These are phyloP conservation scores for Suillus cothurnatus DNA, from an alignment of 768 basidiomycete species.

Conservation along the genomic window DNA sequence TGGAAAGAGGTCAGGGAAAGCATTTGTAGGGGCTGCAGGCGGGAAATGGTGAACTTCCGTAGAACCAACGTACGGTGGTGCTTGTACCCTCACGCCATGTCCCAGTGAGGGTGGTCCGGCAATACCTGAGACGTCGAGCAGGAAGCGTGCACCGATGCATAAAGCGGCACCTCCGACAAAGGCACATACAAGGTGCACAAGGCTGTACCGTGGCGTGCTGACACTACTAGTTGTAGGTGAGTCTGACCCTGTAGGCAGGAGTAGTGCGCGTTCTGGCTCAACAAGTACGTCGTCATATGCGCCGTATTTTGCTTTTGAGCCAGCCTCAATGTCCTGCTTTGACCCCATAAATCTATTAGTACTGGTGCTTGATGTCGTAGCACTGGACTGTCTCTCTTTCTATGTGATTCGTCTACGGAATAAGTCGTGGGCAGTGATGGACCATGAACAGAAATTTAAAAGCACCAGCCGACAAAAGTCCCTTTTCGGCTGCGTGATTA, in stretches of 20 bases:
- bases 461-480: not conserved
- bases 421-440: not conserved
- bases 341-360: not conserved
- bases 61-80: constrained; percentile 72
- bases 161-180: constrained; percentile 57
- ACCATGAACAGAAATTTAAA: no score
- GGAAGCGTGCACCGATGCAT: constrained; percentile 52
- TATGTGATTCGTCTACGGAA: not conserved
- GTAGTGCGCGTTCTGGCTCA: constrained; percentile 5
- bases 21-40: constrained; percentile 73
- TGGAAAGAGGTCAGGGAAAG: constrained; percentile 72
- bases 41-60: constrained; percentile 71
- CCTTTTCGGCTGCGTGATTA: not conserved
- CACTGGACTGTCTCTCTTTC: not conserved
- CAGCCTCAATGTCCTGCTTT: not conserved
- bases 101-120: constrained; percentile 32
- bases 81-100: constrained; percentile 40
- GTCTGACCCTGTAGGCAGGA: not conserved
- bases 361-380: not conserved
- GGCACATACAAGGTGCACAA: constrained; percentile 44
- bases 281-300: not conserved
- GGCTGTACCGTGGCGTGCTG: constrained; percentile 22
- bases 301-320: constrained; percentile 1
- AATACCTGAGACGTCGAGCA: constrained; percentile 40
- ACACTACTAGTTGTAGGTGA: constrained; percentile 9